A percentile compares a stretch with the other conserved stretches of the same genome.
phyloP scores from a whole-genome alignment of 345 rosid species.

The Dipteronia sinensis region DNA sequence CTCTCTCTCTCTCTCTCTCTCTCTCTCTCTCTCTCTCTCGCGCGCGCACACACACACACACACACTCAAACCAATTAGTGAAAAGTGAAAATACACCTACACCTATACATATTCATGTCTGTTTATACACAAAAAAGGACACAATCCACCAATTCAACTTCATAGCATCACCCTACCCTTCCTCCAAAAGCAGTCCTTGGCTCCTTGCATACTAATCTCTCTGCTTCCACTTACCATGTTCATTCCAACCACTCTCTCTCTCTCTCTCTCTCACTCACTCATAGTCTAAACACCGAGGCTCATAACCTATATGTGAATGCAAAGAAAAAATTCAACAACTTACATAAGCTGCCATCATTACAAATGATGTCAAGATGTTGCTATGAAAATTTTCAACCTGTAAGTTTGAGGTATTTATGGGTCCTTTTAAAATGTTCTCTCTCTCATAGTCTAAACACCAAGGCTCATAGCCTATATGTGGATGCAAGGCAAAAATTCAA shows the following conservation, averaged over 20 bases:
- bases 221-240: background rate
- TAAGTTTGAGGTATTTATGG: background rate
- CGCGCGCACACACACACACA: background rate
- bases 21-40: no score
- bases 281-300: background rate
- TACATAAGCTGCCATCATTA: background rate
- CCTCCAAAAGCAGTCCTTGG: background rate
- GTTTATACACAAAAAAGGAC: background rate
- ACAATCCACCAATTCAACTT: background rate
- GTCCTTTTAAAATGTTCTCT: background rate
- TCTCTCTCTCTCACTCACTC: background rate
- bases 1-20: no score
- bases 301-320: background rate
- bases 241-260: background rate
- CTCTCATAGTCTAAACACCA: background rate
- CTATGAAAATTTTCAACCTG: background rate
- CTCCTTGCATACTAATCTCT: background rate
- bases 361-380: background rate
- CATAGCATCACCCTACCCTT: background rate
- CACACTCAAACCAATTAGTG: no score
- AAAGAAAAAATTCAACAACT: background rate
- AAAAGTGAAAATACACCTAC: no score
- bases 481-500: background rate
- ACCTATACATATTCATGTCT: background rate
- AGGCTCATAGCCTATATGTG: background rate